phyloP scores from a whole-genome alignment of 2,329 filamentous ascomycete species.

The Pyricularia sp. region DNA sequence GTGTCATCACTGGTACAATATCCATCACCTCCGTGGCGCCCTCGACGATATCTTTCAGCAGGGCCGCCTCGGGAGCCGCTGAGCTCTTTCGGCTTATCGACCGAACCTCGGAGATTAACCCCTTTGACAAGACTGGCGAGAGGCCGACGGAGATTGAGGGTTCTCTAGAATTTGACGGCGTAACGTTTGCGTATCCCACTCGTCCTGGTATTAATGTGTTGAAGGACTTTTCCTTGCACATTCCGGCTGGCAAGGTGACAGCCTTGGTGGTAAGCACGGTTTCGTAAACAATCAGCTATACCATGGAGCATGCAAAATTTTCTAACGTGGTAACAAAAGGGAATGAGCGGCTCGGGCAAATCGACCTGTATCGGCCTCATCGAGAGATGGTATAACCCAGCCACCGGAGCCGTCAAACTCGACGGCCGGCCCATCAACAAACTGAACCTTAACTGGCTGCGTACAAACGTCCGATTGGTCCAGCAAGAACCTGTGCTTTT shows the following conservation, averaged over 20 bases:
- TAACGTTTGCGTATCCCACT: conserved; percentile 36
- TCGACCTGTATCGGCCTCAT: conserved; percentile 29
- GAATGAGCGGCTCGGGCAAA: conserved; percentile 28
- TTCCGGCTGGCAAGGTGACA: conserved; percentile 35
- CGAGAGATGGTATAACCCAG: conserved; percentile 28
- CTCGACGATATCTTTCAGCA: conserved; percentile 26
- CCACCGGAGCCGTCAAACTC: conserved; percentile 23
- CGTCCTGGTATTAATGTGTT: conserved; percentile 31
- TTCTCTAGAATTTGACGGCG: conserved; percentile 26
- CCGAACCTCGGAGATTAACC: conserved; percentile 24
- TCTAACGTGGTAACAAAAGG: conserved; percentile 11
- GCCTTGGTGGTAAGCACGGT: conserved; percentile 24
- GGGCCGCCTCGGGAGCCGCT: conserved; percentile 24
- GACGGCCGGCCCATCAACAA: conserved; percentile 23
- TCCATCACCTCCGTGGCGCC: conserved; percentile 26
- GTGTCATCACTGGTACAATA: conserved; percentile 26
- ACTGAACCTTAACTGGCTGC: conserved; percentile 38
- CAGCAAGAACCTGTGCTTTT: conserved; percentile 62
- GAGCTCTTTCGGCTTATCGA: conserved; percentile 29
- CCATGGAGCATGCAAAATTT: too few species aligned
- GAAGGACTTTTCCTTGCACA: conserved; percentile 28
- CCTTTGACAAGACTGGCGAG: conserved; percentile 22
- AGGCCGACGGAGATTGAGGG: conserved; percentile 19
- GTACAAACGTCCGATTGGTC: conserved; percentile 53
- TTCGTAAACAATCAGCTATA: background rate